Percentiles rank a stretch among this genome's conserved stretches.
phyloP scores from a whole-genome alignment of 805 yeast genomes.

The Saccharomyces paradoxus region DNA sequence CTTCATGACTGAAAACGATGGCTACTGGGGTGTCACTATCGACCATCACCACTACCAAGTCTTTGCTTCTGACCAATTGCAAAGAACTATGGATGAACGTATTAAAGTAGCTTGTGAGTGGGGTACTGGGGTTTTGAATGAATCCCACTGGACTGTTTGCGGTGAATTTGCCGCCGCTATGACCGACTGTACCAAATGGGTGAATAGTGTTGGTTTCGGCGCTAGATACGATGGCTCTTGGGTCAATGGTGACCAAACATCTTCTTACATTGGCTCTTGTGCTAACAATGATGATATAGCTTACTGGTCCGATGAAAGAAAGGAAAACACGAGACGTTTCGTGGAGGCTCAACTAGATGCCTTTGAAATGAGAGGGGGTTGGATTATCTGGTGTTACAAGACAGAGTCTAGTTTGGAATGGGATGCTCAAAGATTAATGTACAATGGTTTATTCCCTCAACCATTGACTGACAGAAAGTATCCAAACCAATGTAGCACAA shows the following conservation, averaged over 20 bases:
- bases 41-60: slow-evolving; percentile 93
- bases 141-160: slow-evolving; percentile 63
- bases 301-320: slow-evolving; percentile 54
- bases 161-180: slow-evolving; percentile 93
- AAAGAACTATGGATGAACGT: slow-evolving; percentile 53
- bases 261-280: slow-evolving; percentile 53
- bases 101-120: slow-evolving; percentile 46
- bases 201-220: slow-evolving; percentile 80
- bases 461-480: slow-evolving; percentile 63
- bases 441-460: slow-evolving; percentile 64
- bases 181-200: slow-evolving; percentile 84
- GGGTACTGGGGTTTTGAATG: slow-evolving; percentile 38
- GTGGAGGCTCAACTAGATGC: slow-evolving; percentile 91
- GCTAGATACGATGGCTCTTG: slow-evolving; percentile 69
- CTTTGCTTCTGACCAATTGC: slow-evolving; percentile 56
- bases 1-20: slow-evolving; percentile 36
- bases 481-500: slow-evolving; percentile 54
- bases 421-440: slow-evolving; percentile 62
- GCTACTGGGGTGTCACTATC: slow-evolving; percentile 58
- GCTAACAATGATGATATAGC: slow-evolving; percentile 37
- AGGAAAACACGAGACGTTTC: slow-evolving; percentile 52
- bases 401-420: slow-evolving; percentile 78
- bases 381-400: slow-evolving; percentile 94
- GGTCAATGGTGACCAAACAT: slow-evolving; percentile 28
- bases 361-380: slow-evolving; percentile 64